phyloP scores from a whole-genome alignment of 2,329 filamentous ascomycete species.

The Ophiostoma ulmi region DNA sequence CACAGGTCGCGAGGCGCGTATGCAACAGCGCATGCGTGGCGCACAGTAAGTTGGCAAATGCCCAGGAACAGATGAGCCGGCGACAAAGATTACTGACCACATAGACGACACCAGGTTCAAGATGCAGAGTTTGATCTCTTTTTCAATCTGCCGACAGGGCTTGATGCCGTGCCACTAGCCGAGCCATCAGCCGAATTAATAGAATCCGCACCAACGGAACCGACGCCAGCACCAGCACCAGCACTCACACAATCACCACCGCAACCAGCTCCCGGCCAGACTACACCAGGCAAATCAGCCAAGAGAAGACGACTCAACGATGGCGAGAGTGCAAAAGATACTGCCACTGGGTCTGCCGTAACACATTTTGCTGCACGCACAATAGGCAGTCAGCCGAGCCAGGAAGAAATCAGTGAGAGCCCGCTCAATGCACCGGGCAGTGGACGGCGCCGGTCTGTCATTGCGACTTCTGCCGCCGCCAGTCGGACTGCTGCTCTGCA shows the following conservation, averaged over 20 bases:
- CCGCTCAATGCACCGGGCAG: constrained; percentile 53
- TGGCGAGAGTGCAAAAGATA: not conserved
- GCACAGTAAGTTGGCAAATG: constrained; percentile 48
- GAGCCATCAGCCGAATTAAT: constrained; percentile 20
- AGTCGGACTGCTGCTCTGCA: constrained; percentile 39
- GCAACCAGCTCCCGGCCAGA: not conserved
- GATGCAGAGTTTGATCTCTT: constrained; percentile 56
- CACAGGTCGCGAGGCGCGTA: constrained; percentile 54
- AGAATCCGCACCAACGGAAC: not conserved
- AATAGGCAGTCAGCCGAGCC: constrained; percentile 22
- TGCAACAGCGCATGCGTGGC: constrained; percentile 61
- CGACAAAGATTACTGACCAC: not conserved
- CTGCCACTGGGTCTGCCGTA: not conserved
- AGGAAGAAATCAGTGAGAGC: constrained; percentile 49
- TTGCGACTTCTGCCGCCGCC: constrained; percentile 35
- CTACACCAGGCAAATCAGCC: constrained; percentile 34
- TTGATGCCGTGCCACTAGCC: constrained; percentile 24
- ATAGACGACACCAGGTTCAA: constrained; percentile 52
- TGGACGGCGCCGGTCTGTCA: constrained; percentile 44
- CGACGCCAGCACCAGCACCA: not conserved
- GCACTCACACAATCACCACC: not conserved
- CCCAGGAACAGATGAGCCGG: not conserved
- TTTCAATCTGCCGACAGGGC: constrained; percentile 33
- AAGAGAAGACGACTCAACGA: constrained; percentile 41
- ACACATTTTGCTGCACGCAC: not conserved